Percentiles rank a stretch among this genome's conserved stretches.
phyloP scores from a whole-genome alignment of 768 basidiomycete species.

The Udeniomyces megalosporus region DNA sequence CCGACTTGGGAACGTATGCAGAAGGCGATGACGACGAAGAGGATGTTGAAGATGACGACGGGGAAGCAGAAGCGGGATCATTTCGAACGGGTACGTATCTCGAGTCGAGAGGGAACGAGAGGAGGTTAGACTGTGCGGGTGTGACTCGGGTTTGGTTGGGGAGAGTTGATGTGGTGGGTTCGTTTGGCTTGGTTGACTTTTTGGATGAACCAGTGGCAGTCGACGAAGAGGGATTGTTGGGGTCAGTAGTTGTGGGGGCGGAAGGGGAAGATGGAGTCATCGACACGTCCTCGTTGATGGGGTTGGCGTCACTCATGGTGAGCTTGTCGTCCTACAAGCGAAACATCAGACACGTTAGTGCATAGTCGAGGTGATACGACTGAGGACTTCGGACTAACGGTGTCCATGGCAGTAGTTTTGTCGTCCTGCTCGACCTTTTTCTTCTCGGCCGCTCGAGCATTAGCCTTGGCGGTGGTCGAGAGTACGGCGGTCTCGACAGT shows the following conservation, averaged over 20 bases:
- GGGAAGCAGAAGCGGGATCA: constrained; percentile 32
- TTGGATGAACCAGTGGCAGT: constrained; percentile 3
- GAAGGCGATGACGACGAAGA: constrained; percentile 19
- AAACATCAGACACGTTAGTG: too few relatives aligned
- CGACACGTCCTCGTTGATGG: constrained; percentile 51
- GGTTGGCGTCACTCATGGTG: too few relatives aligned
- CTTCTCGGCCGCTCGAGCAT: constrained; percentile 75
- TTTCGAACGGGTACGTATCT: constrained; percentile 82
- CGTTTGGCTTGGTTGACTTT: constrained; percentile 37
- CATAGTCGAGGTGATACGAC: background rate
- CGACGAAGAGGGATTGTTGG: background rate
- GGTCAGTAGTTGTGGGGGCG: constrained; percentile 20
- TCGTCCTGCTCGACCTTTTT: constrained; percentile 48
- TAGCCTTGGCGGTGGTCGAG: constrained; percentile 93
- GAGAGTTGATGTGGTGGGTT: constrained; percentile 58
- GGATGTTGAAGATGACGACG: constrained; percentile 12
- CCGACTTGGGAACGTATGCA: background rate
- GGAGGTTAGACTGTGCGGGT: constrained; percentile 67
- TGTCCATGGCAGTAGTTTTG: constrained; percentile 72
- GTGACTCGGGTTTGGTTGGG: constrained; percentile 85
- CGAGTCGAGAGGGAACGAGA: constrained; percentile 60
- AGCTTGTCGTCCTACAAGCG: constrained; percentile 40
- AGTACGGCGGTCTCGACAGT: constrained; percentile 90
- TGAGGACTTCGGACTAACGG: constrained; percentile 33
- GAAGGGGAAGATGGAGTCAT: background rate